Evolutionary conservation across 2,329 filamentous ascomycete species (phyloP).

Genomic region (Nemania diffusa): DNA sequence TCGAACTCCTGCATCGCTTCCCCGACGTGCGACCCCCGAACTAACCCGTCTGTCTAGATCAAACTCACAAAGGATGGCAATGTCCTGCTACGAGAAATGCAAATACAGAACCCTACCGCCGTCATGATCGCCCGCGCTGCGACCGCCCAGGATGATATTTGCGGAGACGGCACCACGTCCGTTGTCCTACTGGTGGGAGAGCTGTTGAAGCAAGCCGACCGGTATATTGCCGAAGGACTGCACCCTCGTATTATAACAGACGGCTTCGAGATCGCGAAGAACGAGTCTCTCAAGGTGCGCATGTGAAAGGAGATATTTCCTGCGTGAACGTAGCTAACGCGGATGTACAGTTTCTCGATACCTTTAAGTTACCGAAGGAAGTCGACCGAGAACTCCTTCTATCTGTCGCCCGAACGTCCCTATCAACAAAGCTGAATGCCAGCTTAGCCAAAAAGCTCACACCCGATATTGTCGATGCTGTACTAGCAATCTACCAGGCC

Average conservation of each 20-base stretch:
- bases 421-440: slow-evolving; percentile 93
- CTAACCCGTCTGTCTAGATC: slow-evolving; percentile 68
- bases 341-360: slow-evolving; percentile 79
- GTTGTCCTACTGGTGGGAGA: slow-evolving; percentile 96
- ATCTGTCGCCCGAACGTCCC: slow-evolving; percentile 91
- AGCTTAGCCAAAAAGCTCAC: slow-evolving; percentile 91
- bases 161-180: slow-evolving; percentile 96
- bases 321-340: slow-evolving; percentile 31
- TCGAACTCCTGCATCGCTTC: slow-evolving; percentile 47
- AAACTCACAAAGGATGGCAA: slow-evolving; percentile 99
- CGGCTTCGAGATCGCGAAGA: slow-evolving; percentile 96
- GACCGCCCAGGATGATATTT: slow-evolving; percentile 98
- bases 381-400: slow-evolving; percentile 94
- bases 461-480: slow-evolving; percentile 94
- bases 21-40: slow-evolving; percentile 22
- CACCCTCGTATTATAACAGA: slow-evolving; percentile 97
- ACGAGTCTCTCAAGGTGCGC: slow-evolving; percentile 82
- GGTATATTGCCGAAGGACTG: slow-evolving; percentile 95
- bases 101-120: slow-evolving; percentile 98
- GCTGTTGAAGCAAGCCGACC: slow-evolving; percentile 95
- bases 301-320: neutral
- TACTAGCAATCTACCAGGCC: slow-evolving; percentile 90
- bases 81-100: slow-evolving; percentile 80
- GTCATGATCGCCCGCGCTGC: slow-evolving; percentile 86
- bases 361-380: slow-evolving; percentile 88